Evolutionary conservation across 2,329 filamentous ascomycete species (phyloP), one percentile per base, ranked within the genome.

Genomic region (Pyrenophora graminea): DNA sequence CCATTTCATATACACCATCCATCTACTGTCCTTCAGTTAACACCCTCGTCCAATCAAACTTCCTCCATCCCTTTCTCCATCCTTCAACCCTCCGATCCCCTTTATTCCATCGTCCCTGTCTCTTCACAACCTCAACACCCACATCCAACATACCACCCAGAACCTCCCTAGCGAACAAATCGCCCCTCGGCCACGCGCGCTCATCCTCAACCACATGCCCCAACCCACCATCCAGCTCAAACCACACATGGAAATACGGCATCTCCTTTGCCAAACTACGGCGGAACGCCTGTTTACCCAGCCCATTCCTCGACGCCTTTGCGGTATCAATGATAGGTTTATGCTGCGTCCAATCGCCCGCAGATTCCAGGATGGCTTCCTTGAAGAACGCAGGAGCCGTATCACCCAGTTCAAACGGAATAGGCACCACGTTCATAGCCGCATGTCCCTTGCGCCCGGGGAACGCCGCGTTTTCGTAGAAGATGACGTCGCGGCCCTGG

Each of bases 181-280:
- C 94, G 0, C 93, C 93, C 63, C 82, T 84, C 0, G 95, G 95
- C 94, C 94, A 99, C 43, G 86, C 80, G 41, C 85, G 82, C 23
- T 85, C 79, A 63, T 99, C 90, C 74, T 99, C 94, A 0, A 99
- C 89, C 7, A 99, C 80, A 71, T 99, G 94, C 0, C 91, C 94
- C 59, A 99, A 75, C 0, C 94, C 94, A 2, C 94, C 94, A 68
- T 99, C 92, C 1, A 99, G 78, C 45, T 85, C 84, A 70, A 97
- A 97, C 92, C 93, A 99, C 4, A 74, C 93, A 72, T 99, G 94
- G 67, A 99, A 99, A 72, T 99, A 99, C 0, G 95, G 93, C 89
- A 95, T 93, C 77, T 99, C 93, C 76, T 95, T 96, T 10, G 90
- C 90, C 54, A 99, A 79, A 17, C 83, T 88, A 49, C 86, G 82